These are phyloP conservation scores for Cercospora nicotianae DNA, from an alignment of 2,329 filamentous ascomycete species.

Conservation along the genomic window DNA sequence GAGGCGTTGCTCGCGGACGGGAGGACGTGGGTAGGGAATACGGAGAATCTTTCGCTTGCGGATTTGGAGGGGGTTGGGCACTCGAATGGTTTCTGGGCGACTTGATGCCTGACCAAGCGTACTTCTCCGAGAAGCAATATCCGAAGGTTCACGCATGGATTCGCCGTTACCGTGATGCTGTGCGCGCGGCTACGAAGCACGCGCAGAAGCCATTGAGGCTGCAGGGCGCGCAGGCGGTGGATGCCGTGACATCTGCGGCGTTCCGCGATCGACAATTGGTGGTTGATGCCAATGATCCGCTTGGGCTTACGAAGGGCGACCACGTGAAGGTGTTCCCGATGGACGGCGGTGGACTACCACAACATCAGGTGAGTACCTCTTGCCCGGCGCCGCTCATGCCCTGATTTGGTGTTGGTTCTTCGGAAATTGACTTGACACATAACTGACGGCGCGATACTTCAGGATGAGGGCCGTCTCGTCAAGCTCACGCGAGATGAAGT, in stretches of 20 bases:
- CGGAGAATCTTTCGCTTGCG: slow-evolving; percentile 55
- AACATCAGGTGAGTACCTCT: slow-evolving; percentile 44
- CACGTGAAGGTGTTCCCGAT: slow-evolving; percentile 61
- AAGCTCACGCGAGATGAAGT: slow-evolving; percentile 56
- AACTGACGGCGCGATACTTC: background rate
- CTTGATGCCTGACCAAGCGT: slow-evolving; percentile 54
- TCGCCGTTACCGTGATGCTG: slow-evolving; percentile 56
- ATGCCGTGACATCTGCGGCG: slow-evolving; percentile 47
- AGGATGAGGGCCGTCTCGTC: slow-evolving; percentile 58
- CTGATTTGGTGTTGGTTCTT: background rate
- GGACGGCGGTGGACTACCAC: slow-evolving; percentile 56
- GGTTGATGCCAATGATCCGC: slow-evolving; percentile 55
- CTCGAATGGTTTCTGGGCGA: slow-evolving; percentile 62
- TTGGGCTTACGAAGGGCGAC: slow-evolving; percentile 55
- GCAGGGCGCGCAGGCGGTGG: slow-evolving; percentile 56
- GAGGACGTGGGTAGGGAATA: slow-evolving; percentile 63
- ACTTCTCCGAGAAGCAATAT: slow-evolving; percentile 55
- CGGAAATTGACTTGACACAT: background rate
- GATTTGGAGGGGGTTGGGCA: slow-evolving; percentile 61
- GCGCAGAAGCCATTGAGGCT: slow-evolving; percentile 48
- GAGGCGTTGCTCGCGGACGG: slow-evolving; percentile 67
- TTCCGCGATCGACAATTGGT: slow-evolving; percentile 49
- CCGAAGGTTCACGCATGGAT: slow-evolving; percentile 66
- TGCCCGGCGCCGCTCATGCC: background rate
- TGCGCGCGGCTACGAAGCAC: slow-evolving; percentile 46